phyloP scores from a whole-genome alignment of 2,329 filamentous ascomycete species.

The Metarhizium anisopliae region DNA sequence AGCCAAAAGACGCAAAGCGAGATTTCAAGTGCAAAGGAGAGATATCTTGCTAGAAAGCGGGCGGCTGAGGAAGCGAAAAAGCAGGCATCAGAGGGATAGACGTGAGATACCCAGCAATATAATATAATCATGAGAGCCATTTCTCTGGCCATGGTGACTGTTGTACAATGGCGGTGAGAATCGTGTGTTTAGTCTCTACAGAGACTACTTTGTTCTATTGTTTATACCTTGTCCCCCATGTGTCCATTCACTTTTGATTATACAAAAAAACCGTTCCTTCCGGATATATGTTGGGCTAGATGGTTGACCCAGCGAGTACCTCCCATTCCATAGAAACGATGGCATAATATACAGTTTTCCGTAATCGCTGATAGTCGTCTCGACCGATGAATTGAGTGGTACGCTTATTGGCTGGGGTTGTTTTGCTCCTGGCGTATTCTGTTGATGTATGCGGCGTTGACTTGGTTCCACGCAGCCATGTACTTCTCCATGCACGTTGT shows the following conservation, averaged over 20 bases:
- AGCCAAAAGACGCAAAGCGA: constrained; percentile 69
- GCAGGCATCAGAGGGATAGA: constrained; percentile 24
- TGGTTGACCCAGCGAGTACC: neutral
- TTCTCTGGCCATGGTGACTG: neutral
- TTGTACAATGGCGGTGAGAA: neutral
- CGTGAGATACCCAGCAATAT: neutral
- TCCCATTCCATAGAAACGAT: neutral
- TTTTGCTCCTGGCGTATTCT: constrained; percentile 51
- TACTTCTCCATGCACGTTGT: constrained; percentile 79
- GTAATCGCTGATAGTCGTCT: neutral
- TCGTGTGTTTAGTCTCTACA: neutral
- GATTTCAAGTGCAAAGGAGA: constrained; percentile 68
- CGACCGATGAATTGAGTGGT: neutral
- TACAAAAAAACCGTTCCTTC: neutral
- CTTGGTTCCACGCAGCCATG: constrained; percentile 69
- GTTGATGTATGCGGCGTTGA: constrained; percentile 59
- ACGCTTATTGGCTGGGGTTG: constrained; percentile 11
- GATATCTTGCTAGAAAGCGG: constrained; percentile 69
- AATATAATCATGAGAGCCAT: neutral
- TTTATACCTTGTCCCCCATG: neutral
- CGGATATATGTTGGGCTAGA: neutral
- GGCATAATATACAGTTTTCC: neutral
- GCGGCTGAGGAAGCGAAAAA: constrained; percentile 63
- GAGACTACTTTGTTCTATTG: neutral
- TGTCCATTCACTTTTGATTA: neutral